These are phyloP conservation scores for Lyophyllum atratum DNA, from an alignment of 768 basidiomycete species.

Conservation along the genomic window DNA sequence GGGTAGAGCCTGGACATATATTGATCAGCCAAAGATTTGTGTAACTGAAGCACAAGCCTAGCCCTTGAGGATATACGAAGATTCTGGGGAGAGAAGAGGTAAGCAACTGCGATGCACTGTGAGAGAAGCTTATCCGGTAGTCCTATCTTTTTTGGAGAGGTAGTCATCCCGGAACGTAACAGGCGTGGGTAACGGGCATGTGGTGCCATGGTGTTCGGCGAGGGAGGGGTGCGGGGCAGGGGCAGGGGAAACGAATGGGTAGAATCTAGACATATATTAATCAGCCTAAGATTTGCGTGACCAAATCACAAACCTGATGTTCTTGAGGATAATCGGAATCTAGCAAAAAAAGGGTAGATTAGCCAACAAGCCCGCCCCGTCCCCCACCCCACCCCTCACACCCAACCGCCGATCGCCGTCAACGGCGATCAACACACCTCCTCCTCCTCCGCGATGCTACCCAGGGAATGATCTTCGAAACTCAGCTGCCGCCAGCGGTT, in stretches of 20 bases:
- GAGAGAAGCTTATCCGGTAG: no score
- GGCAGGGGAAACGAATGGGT: neutral
- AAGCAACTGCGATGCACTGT: no score
- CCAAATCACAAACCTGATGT: neutral
- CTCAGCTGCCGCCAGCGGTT: neutral
- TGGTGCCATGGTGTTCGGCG: neutral
- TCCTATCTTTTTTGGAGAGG: no score
- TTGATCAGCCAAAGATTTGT: no score
- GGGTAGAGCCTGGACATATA: no score
- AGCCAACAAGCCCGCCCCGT: neutral
- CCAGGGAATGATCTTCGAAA: neutral
- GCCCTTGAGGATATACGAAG: no score
- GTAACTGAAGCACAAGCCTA: no score
- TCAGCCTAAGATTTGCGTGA: neutral
- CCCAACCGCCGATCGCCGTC: neutral
- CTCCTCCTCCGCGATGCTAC: slow-evolving; percentile 8
- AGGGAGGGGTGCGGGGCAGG: neutral
- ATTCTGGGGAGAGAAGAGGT: no score
- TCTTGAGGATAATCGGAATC: neutral
- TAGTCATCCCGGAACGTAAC: no score
- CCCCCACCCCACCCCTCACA: neutral
- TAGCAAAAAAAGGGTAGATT: neutral
- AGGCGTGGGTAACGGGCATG: no score
- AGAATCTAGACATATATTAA: neutral
- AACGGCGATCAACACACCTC: neutral